Evolutionary conservation across 768 basidiomycete species (phyloP).

Genomic region (Boletus huronensis): DNA sequence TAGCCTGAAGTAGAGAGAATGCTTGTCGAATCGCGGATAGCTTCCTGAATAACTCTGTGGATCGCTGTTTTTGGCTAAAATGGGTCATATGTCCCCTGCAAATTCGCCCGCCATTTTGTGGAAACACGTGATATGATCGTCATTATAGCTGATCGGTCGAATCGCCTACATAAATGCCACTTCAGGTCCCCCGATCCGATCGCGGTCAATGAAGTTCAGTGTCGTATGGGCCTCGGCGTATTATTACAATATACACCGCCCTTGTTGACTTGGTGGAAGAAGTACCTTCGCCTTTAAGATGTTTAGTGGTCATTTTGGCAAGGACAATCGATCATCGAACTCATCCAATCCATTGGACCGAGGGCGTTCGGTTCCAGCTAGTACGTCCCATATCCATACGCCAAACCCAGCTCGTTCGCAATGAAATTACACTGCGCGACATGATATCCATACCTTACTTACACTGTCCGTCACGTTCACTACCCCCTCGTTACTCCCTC

Average conservation of each 20-base stretch:
- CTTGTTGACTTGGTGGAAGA: background rate
- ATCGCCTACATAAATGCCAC: background rate
- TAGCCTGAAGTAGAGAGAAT: too few species aligned
- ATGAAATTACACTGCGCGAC: conserved; percentile 11
- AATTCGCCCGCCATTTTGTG: background rate
- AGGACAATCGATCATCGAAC: background rate
- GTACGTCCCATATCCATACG: conserved; percentile 1
- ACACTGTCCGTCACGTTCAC: conserved; percentile 5
- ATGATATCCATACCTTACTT: conserved; percentile 2
- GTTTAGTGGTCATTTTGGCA: background rate
- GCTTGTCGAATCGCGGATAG: background rate
- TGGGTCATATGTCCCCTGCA: background rate
- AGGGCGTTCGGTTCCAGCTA: background rate
- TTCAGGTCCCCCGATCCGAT: background rate
- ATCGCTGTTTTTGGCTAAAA: background rate
- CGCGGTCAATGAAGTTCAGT: background rate
- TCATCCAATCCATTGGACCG: background rate
- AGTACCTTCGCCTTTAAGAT: background rate
- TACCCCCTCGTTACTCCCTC: conserved; percentile 2
- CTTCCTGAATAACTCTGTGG: background rate
- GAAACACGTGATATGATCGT: too few species aligned
- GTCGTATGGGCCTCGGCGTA: background rate
- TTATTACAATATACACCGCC: background rate
- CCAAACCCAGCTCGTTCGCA: conserved; percentile 4
- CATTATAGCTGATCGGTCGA: too few species aligned